Evolutionary conservation across 2,329 filamentous ascomycete genomes (phyloP), one percentile per base, ranked within the genome.

Genomic region (Coniochaeta prunicola): DNA sequence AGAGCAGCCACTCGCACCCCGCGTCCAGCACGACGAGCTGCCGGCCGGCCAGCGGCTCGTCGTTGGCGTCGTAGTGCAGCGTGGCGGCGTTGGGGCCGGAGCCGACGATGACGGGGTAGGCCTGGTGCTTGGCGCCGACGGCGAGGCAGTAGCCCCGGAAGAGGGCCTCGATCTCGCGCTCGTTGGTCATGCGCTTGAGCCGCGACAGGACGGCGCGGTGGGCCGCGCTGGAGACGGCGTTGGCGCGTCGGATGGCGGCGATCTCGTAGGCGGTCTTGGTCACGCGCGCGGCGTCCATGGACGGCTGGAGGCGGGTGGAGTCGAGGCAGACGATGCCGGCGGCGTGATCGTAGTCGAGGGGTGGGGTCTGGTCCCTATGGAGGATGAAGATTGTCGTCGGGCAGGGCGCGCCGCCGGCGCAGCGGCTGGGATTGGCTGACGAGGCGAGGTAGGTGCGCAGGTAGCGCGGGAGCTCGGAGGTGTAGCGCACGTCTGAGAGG

Each of bases 81-180:
- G 90, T 92, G 15, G 89, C 86, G 6, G 89, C 92, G 68, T 94
- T 94, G n/a, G 79, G 70, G 1, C 93, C 93, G 1, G 89, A 85
- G 1, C 90, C 93, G 53, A 90, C 91, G 65, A 99, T 97, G n/a
- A 92, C 83, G 53, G 87, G 84, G 70, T 99, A 99, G 0, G 93
- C 87, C 76, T 96, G 90, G 56, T 84, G 78, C 63, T 88, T 89
- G 3, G 90, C 88, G 62, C 89, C 89, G 30, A 34, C 53, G 8
- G 87, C 81, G 56, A 90, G 85, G 70, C 91, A 96, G 24, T 83
- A 82, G 34, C 84, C 81, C 26, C 87, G 77, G 69, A 96, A 96
- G 12, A 87, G 76, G 48, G 89, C 91, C 69, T 96, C 89, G 28
- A 96, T 82, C 65, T 97, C 86, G 36, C 89, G 84, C 76, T 99